These are phyloP conservation scores for Sphagnum magellanicum DNA, from an alignment of 228 moss, liverwort and hornwort genomes.

Conservation along the genomic window DNA sequence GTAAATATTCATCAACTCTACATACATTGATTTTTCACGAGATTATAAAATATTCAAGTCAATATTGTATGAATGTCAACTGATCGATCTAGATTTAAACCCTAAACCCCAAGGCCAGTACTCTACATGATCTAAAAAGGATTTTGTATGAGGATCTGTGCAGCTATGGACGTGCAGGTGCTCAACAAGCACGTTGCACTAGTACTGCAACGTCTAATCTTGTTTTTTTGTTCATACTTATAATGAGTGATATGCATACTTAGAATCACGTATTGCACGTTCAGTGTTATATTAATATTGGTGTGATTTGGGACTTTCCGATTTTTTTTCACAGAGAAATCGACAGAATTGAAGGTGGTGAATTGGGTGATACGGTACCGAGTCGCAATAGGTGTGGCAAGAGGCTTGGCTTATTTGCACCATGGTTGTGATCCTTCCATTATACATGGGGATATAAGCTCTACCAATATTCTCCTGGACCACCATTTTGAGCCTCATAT, in stretches of 20 bases:
- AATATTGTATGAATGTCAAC: too few relatives aligned
- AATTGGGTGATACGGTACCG: conserved; percentile 31
- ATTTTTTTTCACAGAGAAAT: not conserved
- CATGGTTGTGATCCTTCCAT: conserved; percentile 42
- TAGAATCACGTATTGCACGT: too few relatives aligned
- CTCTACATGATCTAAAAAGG: not conserved
- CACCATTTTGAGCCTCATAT: conserved; percentile 30
- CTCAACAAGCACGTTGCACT: not conserved
- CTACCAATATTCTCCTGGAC: conserved; percentile 44
- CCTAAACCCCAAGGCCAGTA: not conserved
- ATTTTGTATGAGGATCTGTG: not conserved
- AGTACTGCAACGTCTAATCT: too few relatives aligned
- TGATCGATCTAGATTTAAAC: not conserved
- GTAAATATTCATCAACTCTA: conserved; percentile 10
- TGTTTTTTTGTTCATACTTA: too few relatives aligned
- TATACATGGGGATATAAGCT: conserved; percentile 36
- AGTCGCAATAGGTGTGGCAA: conserved; percentile 36
- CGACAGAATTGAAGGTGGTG: conserved; percentile 9
- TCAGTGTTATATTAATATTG: not conserved
- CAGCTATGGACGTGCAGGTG: not conserved
- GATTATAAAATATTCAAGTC: too few relatives aligned
- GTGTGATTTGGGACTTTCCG: not conserved
- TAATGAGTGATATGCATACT: too few relatives aligned
- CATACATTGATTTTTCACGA: too few relatives aligned
- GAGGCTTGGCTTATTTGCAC: conserved; percentile 40